Conservation (phyloP, 768 basidiomycete species). For the Lentinus brumalis region DNA sequence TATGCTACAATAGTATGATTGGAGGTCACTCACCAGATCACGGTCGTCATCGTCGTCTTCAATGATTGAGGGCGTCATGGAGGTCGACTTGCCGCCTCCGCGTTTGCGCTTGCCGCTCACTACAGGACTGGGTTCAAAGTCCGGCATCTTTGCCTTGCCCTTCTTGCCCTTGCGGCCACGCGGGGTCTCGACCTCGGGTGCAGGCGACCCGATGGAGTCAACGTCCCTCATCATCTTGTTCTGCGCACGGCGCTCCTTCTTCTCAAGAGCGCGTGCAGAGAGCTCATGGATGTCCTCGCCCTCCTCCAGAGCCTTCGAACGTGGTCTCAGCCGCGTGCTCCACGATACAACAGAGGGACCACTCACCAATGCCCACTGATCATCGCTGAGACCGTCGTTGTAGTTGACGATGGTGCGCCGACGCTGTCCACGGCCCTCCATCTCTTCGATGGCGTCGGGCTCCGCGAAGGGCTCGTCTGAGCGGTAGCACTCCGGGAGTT, state of each 20-base stretch:
- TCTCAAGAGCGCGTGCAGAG: slow-evolving; percentile 62
- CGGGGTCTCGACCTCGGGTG: slow-evolving; percentile 28
- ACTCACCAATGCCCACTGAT: slow-evolving; percentile 85
- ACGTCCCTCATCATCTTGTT: slow-evolving; percentile 61
- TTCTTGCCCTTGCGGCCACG: slow-evolving; percentile 56
- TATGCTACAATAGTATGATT: neutral
- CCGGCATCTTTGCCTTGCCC: slow-evolving; percentile 60
- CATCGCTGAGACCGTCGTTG: slow-evolving; percentile 91
- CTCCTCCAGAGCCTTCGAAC: slow-evolving; percentile 68
- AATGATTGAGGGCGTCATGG: slow-evolving; percentile 71
- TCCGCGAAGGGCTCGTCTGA: slow-evolving; percentile 77
- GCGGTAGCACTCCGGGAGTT: slow-evolving; percentile 91
- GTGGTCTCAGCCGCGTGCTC: neutral
- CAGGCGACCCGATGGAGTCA: slow-evolving; percentile 38
- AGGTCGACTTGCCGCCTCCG: slow-evolving; percentile 66
- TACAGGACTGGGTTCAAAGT: slow-evolving; percentile 33
- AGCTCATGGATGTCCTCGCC: slow-evolving; percentile 80
- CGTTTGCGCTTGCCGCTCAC: slow-evolving; percentile 76
- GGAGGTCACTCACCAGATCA: slow-evolving; percentile 51
- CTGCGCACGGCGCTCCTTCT: slow-evolving; percentile 61
- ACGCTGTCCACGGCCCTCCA: slow-evolving; percentile 85
- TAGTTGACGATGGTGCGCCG: slow-evolving; percentile 85
- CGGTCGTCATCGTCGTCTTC: slow-evolving; percentile 82
- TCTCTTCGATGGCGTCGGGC: slow-evolving; percentile 59
- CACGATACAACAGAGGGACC: neutral